Evolutionary conservation across 1,284 basidiomycete species (phyloP), one percentile per base, ranked within the genome.

Genomic region (Leccinum colubrinum): DNA sequence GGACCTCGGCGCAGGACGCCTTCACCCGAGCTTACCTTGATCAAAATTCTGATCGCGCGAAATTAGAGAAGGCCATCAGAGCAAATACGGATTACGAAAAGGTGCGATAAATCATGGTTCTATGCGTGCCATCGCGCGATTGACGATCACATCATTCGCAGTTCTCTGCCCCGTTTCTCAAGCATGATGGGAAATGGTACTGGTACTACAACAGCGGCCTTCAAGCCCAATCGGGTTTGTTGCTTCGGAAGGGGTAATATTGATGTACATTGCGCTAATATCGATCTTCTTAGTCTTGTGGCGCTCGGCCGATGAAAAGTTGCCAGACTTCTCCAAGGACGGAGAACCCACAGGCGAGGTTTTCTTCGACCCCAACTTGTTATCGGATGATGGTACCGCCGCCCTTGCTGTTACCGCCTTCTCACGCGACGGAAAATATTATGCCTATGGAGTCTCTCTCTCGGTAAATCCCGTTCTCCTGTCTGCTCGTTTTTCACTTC

Each of bases 281-380:
- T 43, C 56, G 15, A 52, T 63, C 46, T 48, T 43, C 69, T 68
- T 69, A 83, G 85, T 86, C n/a, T 74, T 91, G 60, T 90, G 88
- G 72, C 84, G 91, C 35, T 91, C 86, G 43, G 83, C 74, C 66
- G 81, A 83, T 64, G 75, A 73, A 4, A 75, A 71, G 12, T 77
- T 88, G 41, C 86, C 87, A 12, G 78, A 83, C 62, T 80, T 86
- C 64, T 81, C 80, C 48, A 67, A 79, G 27, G 77, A 78, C 14
- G 73, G 75, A 52, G 78, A 76, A 39, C 70, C 76, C 37, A 81
- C 79, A 7, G 83, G 82, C 48, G 88, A 93, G 70, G 79, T 93
- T 9, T 94, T 90, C 74, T 93, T 94, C 66, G 89, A 94, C 71
- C 83, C 88, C 11, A 94, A 94, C 71, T 71, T 88, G 27, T 78